Evolutionary conservation across 371 early-diverging fungal genomes (phyloP), one percentile per base, ranked within the genome.

Genomic region (Saksenaea oblongispora): DNA sequence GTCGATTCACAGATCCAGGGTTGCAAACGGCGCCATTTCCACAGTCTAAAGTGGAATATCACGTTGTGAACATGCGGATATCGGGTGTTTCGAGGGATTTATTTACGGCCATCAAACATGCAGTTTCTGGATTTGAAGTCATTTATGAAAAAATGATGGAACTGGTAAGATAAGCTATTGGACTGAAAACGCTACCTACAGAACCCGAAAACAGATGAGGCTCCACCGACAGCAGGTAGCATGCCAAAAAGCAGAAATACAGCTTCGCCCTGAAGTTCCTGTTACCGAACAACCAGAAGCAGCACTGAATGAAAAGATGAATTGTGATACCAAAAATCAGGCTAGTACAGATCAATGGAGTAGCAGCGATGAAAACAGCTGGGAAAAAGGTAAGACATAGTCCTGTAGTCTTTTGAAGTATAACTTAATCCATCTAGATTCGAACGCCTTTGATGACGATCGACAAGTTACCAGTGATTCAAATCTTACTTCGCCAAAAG

Each of bases 121-220:
- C 62, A 17, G 72, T 72, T 1, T 65, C 65, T 55, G 61, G 62
- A 7, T 77, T 72, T 62, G 80, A 77, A 66, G 53, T 63, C 5
- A 59, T 73, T 27, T 77, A 73, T 56, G 72, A 73, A 36, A 70
- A 69, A 31, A 74, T 75, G 71, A 65, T 72, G 62, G 72, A 76
- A 22, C 51, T 80, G 59, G 80, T 80, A 73, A 70, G 64, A 34
- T 51, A n/a, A 10, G 34, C 47, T 34, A 22, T 59, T 28, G 56
- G 13, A 11, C 44, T 62, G 24, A 47, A 31, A 26, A 28, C 24
- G 22, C 24, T 47, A 22, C 22, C 10, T 17, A n/a, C 47, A 18
- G 47, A 47, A 18, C 10, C 22, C 5, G 26, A 13, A 39, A 39
- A 28, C 24, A 59, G 59, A 42, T 59, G 44, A 39, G 59, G 5